Conservation (phyloP, 2,329 filamentous ascomycete species). For the Colletotrichum endophyticum region DNA sequence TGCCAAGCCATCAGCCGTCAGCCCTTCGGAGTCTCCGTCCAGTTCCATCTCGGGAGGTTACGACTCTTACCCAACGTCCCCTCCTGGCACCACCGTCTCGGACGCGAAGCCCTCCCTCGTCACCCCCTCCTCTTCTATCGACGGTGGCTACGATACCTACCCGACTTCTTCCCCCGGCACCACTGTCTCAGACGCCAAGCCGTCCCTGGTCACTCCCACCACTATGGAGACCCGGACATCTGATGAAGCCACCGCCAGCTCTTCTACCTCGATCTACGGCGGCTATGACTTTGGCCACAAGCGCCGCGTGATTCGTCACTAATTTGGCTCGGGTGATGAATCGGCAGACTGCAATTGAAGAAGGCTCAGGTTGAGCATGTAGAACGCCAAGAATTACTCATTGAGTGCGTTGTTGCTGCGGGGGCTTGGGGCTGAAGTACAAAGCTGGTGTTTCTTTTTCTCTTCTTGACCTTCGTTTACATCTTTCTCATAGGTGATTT, state of each 20-base stretch:
- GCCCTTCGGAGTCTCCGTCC: not conserved
- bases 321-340: rapidly evolving
- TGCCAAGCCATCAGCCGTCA: not conserved
- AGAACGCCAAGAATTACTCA: not conserved
- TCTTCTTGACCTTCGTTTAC: conserved; percentile 17
- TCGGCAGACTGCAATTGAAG: not conserved
- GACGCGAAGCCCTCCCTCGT: not conserved
- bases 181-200: not conserved
- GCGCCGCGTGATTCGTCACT: not conserved
- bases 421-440: not conserved
- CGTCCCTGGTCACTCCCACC: conserved; percentile 1
- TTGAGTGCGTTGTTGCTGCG: not conserved
- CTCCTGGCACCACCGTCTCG: not conserved
- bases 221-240: not conserved
- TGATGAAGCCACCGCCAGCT: not conserved
- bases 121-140: not conserved
- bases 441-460: conserved; percentile 1
- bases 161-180: not conserved
- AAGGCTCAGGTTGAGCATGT: no score
- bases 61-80: not conserved
- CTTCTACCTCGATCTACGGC: not conserved
- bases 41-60: not conserved
- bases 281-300: not conserved
- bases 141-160: not conserved
- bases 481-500: not conserved